Evolutionary conservation across 75 land plant genomes (phyloP), one percentile per base, ranked within the genome.

Genomic region (Adiantum capillusveneris): DNA sequence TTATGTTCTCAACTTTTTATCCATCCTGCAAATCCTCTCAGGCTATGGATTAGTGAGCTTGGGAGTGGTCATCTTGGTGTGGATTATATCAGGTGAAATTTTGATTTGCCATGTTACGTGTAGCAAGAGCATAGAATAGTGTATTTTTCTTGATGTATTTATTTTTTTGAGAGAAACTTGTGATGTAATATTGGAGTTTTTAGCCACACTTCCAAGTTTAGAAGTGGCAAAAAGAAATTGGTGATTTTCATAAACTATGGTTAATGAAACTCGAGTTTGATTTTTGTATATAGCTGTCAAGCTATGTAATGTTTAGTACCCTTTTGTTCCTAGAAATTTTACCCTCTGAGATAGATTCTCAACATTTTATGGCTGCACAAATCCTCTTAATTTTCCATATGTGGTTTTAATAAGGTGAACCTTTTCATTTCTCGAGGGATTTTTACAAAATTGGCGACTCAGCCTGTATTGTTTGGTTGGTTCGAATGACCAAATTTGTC

Each of bases 51-150:
- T 24, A 68, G 53, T 75, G 30, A 84, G 88, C 42, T 27, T 76
- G 24, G 29, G 77, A 29, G 74, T 84, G 58, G 76, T 77, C 64
- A 0, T 60, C 48, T 48, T 71, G 58, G 48, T 76, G 21, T 90
- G 92, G 93, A 13, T 76, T 41, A 0, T 76, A 31, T 84, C 96
- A 29, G 86, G 93, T 89, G 36, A 3, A 6, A n/a, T n/a, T n/a
- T n/a, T n/a, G n/a, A n/a, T n/a, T n/a, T n/a, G n/a, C n/a, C n/a
- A n/a, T n/a, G n/a, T n/a, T n/a, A n/a, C n/a, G n/a, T n/a, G n/a
- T n/a, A n/a, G n/a, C n/a, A n/a, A n/a, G n/a, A n/a, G n/a, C n/a
- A n/a, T n/a, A n/a, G n/a, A n/a, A n/a, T n/a, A n/a, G n/a, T n/a
- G n/a, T n/a, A n/a, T n/a, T n/a, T n/a, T n/a, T n/a, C n/a, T n/a